Percentiles rank a stretch among this genome's conserved stretches.
These are phyloP conservation scores for Ilex asprella DNA, from an alignment of 257 asterid genomes.

Conservation along the genomic window DNA sequence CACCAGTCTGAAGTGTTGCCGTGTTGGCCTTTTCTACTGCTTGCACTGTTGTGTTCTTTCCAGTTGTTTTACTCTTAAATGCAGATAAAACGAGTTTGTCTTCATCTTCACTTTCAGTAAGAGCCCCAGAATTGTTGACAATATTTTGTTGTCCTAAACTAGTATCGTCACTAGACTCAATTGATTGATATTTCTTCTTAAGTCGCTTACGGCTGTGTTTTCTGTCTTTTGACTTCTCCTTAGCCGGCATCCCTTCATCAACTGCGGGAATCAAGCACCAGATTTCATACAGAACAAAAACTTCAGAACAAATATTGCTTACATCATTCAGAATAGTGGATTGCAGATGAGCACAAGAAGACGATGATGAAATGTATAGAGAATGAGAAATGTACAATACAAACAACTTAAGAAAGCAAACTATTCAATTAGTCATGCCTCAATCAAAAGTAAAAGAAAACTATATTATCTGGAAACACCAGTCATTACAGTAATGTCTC, in stretches of 20 bases:
- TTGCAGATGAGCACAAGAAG: not conserved
- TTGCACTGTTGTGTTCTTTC: slow-evolving; percentile 19
- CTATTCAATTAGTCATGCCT: too few relatives aligned
- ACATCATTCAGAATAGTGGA: not conserved
- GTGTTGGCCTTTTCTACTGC: slow-evolving; percentile 25
- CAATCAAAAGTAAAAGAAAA: not conserved
- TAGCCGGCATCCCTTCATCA: slow-evolving; percentile 18
- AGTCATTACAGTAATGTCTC: not conserved
- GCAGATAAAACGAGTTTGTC: slow-evolving; percentile 35
- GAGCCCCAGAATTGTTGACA: not conserved
- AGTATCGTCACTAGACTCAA: slow-evolving; percentile 48
- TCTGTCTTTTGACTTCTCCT: slow-evolving; percentile 16
- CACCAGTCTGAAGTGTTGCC: slow-evolving; percentile 18
- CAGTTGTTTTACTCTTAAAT: slow-evolving; percentile 20
- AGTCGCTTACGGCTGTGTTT: slow-evolving; percentile 26
- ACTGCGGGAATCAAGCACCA: slow-evolving; percentile 6
- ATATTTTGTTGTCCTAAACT: slow-evolving; percentile 15
- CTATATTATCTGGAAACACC: not conserved
- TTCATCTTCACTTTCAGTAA: slow-evolving; percentile 31
- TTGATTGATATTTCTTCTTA: slow-evolving; percentile 37
- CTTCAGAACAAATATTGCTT: not conserved
- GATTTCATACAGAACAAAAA: not conserved
- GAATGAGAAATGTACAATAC: too few relatives aligned
- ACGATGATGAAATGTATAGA: too few relatives aligned
- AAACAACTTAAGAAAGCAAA: too few relatives aligned